These are phyloP conservation scores for Kandelia obovata DNA, from an alignment of 345 rosid species.

Conservation along the genomic window DNA sequence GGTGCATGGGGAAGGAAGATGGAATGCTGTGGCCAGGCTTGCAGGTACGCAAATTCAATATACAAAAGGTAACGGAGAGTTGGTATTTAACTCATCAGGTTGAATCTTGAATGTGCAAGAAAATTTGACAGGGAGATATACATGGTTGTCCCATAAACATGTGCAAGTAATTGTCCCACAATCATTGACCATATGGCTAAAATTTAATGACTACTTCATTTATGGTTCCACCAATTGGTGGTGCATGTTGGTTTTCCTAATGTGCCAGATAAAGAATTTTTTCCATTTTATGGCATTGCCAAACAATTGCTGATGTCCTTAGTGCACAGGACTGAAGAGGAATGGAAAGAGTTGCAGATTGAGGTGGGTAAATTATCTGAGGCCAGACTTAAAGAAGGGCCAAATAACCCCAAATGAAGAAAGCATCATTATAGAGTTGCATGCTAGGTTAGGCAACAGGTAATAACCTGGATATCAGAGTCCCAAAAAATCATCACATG, in stretches of 20 bases:
- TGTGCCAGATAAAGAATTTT: too few species aligned
- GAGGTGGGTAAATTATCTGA: conserved; percentile 92
- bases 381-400: conserved; percentile 94
- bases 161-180: too few species aligned
- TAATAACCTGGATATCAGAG: conserved; percentile 12
- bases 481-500: neutral
- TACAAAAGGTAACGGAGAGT: too few species aligned
- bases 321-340: conserved; percentile 60
- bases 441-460: conserved; percentile 96
- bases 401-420: conserved; percentile 92
- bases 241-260: too few species aligned
- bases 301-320: neutral
- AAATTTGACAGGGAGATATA: too few species aligned
- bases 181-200: too few species aligned
- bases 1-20: conserved; percentile 83
- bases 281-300: too few species aligned
- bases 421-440: conserved; percentile 71
- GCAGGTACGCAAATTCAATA: conserved; percentile 36
- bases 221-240: too few species aligned
- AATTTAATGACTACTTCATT: too few species aligned
- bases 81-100: neutral
- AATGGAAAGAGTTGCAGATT: conserved; percentile 90
- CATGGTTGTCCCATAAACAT: too few species aligned
- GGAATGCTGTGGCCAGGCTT: conserved; percentile 89
- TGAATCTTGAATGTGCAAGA: neutral